Percentiles rank a stretch among this genome's conserved stretches.
These are phyloP conservation scores for Erucastrum elatum DNA, from an alignment of 345 rosid genomes.

Conservation along the genomic window DNA sequence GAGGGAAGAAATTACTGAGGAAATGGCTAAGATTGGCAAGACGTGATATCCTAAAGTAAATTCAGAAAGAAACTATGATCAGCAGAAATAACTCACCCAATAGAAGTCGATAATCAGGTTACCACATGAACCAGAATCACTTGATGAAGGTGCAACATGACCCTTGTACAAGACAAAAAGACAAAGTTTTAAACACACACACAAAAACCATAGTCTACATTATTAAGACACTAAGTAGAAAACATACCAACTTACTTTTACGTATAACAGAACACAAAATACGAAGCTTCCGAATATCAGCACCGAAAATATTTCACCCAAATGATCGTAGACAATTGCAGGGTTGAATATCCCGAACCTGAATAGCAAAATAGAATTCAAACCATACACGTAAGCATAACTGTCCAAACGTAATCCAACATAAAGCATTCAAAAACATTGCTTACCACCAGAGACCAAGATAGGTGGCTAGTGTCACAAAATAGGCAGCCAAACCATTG, in stretches of 20 bases:
- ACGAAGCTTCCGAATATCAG: conserved; percentile 88
- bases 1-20: neutral
- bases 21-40: conserved; percentile 12
- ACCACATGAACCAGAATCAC: conserved; percentile 91
- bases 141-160: conserved; percentile 86
- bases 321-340: conserved; percentile 78
- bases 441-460: conserved; percentile 93
- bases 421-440: conserved; percentile 4
- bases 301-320: conserved; percentile 95
- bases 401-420: neutral
- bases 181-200: conserved; percentile 14
- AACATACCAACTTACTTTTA: conserved; percentile 58
- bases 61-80: conserved; percentile 1
- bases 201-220: conserved; percentile 19
- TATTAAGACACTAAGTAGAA: conserved; percentile 16
- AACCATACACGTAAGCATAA: neutral
- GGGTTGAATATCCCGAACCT: conserved; percentile 96
- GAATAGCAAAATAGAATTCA: conserved; percentile 31
- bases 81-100: conserved; percentile 64
- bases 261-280: conserved; percentile 80
- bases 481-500: conserved; percentile 84
- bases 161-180: conserved; percentile 55
- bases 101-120: conserved; percentile 91
- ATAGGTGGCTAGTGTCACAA: conserved; percentile 73
- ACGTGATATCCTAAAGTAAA: neutral